A percentile compares a stretch with the other conserved stretches of the same genome.
Evolutionary conservation across 2,329 filamentous ascomycete species (phyloP).

Genomic region (Pestalotiopsis fici): DNA sequence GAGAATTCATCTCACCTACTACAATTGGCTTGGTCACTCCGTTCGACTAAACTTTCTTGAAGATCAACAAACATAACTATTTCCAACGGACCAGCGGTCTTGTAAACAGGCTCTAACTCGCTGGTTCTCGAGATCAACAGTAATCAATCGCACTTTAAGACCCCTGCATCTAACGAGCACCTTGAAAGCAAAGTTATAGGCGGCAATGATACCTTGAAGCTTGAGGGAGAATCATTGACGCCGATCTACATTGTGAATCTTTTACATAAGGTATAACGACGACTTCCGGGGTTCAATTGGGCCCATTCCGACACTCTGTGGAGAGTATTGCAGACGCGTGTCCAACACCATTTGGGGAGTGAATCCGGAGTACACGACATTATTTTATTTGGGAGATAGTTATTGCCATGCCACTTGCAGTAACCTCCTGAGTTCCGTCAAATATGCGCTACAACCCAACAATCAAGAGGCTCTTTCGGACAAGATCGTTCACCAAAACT

Average conservation of each 20-base stretch:
- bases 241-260: too few relatives aligned
- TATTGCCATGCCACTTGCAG: slow-evolving; percentile 74
- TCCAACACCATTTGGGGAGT: too few relatives aligned
- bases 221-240: slow-evolving; percentile 56
- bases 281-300: slow-evolving; percentile 74
- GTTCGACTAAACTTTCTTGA: too few relatives aligned
- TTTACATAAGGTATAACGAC: slow-evolving; percentile 58
- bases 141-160: too few relatives aligned
- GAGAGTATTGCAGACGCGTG: slow-evolving; percentile 68
- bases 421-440: slow-evolving; percentile 72
- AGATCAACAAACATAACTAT: too few relatives aligned
- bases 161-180: slow-evolving; percentile 9
- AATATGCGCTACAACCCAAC: slow-evolving; percentile 76
- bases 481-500: slow-evolving; percentile 62
- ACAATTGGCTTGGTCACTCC: too few relatives aligned
- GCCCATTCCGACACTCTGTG: slow-evolving; percentile 73
- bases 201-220: slow-evolving; percentile 66
- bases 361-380: too few relatives aligned
- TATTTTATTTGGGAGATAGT: slow-evolving; percentile 70
- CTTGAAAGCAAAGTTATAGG: slow-evolving; percentile 58
- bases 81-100: too few relatives aligned
- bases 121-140: too few relatives aligned
- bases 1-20: too few relatives aligned
- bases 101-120: too few relatives aligned
- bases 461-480: slow-evolving; percentile 77